Base-by-base conservation (phyloP, 768 basidiomycete species). In the Pisolithus microcarpus region DNA sequence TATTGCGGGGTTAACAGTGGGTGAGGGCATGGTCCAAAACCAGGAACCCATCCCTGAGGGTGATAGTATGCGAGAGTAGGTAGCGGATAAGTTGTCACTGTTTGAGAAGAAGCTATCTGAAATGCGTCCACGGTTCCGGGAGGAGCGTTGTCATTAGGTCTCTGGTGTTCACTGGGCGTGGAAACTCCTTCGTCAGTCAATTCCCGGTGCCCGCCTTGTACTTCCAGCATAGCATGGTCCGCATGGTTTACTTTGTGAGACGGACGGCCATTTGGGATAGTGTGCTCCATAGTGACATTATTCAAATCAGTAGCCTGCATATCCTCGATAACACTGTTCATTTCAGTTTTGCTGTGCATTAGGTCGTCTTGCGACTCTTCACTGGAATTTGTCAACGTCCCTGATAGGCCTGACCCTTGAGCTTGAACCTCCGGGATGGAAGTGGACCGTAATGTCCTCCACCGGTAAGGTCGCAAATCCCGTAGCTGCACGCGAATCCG, bases 401-500 rank as follows among this genome's bases (percentile, higher is more conserved):
- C 72, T 21, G 60, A 60, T 47, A 26, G 26, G 26, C 7, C 26
- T 26, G 26, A 26, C 4, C 3, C 26, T 26, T 26, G 26, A 26
- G 58, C 60, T 13, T 58, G 65, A 47, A 62, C 61, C 51, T 63
- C 67, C 23, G 74, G 65, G n/a, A 75, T 74, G 16, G 76, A 76
- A 31, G 69, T 74, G 8, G 55, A 49, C 13, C 59, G 59, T 34
- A 52, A 53, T 74, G 72, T 37, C 67, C 70, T 54, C 60, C 73
- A 72, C 43, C 77, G 77, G n/a, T 71, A 67, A 30, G 80, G 78
- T 54, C 85, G 80, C 59, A 77, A 77, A 55, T 87, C 85, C 39
- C 86, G 77, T 36, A 89, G 68, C 56, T 88, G 85, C 34, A 91
- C 86, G 18, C 87, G 80, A 62, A 91, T 81, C 4, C 80, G 72